These are phyloP conservation scores for Mrakia frigida DNA, from an alignment of 768 basidiomycete genomes.

Conservation along the genomic window DNA sequence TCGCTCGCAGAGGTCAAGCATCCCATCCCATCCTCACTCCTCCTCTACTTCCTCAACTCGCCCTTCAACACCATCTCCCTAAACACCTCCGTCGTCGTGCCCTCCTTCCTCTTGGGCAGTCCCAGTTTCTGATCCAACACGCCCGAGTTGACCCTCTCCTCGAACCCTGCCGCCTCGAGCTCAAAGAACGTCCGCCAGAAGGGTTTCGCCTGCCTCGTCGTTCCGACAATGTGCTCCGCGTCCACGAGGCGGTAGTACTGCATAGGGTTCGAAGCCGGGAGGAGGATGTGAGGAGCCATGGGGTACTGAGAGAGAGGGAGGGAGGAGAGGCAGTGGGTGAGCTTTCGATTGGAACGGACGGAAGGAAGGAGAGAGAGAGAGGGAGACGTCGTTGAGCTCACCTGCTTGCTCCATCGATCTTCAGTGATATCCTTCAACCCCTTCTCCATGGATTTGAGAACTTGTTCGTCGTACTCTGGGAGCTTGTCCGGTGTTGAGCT, in stretches of 20 bases:
- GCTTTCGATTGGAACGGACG: no score
- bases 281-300: not conserved
- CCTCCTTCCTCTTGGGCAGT: not conserved
- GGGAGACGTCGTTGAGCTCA: not conserved
- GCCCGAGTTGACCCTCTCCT: conserved; percentile 24
- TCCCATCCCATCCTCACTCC: not conserved
- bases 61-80: not conserved
- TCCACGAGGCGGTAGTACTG: conserved; percentile 26
- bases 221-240: conserved; percentile 13
- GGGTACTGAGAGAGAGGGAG: conserved; percentile 21
- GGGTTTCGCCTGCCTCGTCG: conserved; percentile 21
- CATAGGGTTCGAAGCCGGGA: conserved; percentile 19
- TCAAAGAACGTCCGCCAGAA: conserved; percentile 31
- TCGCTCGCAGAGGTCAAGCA: no score
- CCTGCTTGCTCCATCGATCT: conserved; percentile 3
- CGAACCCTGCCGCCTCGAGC: conserved; percentile 25
- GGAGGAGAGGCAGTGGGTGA: no score
- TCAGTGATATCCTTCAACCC: not conserved
- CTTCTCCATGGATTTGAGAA: not conserved
- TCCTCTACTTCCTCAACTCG: not conserved
- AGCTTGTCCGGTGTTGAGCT: not conserved
- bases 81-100: not conserved
- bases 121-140: conserved; percentile 22
- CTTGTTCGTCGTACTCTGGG: not conserved
- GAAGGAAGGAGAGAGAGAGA: not conserved